Evolutionary conservation across 164 flowering plant genomes (phyloP), one percentile per base, ranked within the genome.

Genomic region (Brasenia schreberi): DNA sequence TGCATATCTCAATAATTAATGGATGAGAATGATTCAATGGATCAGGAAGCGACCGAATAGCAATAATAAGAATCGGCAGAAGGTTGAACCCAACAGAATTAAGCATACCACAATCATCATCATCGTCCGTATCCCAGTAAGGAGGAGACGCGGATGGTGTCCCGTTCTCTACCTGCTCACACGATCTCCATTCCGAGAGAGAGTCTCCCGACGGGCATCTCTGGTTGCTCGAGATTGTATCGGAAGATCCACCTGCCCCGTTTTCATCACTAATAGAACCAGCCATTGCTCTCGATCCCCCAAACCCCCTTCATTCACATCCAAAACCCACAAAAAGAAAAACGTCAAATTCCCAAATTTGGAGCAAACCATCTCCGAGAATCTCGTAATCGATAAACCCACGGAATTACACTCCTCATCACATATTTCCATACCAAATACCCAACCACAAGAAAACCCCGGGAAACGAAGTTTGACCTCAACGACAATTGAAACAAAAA

Each of bases 151-250:
- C 77, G 11, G 83, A 82, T 3, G 86, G 80, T 9, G 71, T 73
- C 11, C 83, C 81, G 65, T 80, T 80, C 66, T 80, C 86, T 65
- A 82, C 80, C 72, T 82, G 82, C 63, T 80, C 83, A 42, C 71
- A 74, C 4, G 82, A 80, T 68, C 83, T 77, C 82, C 86, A 80
- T 67, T 82, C 86, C 10, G 16, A 49, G 56, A 49, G 10, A 7
- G 79, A 68, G 67, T 80, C 82, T 12, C 75, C 77, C 14, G 81
- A 80, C 66, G 72, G 83, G 70, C 79, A 78, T 11, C 73, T 71
- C 67, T 68, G 74, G 56, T 49, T 49, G 56, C 56, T 5, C 12
- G 77, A 70, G 61, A 69, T 69, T 49, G 78, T 77, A 61, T 78
- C 82, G 14, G 72, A 76, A 9, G 56, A 49, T 49, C 14, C 56